Conservation (phyloP, 306 rosid genomes). For the Trifolium subterraneum region DNA sequence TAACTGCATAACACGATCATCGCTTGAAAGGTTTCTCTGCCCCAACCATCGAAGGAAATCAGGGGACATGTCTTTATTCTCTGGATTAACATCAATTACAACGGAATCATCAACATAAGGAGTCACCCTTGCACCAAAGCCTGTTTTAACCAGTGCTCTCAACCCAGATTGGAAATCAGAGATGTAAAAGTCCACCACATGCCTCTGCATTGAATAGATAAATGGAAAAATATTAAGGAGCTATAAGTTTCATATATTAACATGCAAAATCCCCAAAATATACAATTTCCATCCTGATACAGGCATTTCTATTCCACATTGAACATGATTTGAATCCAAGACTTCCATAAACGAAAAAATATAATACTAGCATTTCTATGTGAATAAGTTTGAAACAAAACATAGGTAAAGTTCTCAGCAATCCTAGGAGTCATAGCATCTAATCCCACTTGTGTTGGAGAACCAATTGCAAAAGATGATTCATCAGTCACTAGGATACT, state of each 20-base stretch:
- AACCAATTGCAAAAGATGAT: background rate
- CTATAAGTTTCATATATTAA: background rate
- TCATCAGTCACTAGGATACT: background rate
- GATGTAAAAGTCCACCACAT: slow-evolving; percentile 89
- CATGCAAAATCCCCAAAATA: slow-evolving; percentile 24
- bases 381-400: background rate
- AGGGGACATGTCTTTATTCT: slow-evolving; percentile 80
- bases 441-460: background rate
- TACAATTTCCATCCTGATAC: slow-evolving; percentile 2
- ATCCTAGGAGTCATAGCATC: no score
- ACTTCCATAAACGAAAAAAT: background rate
- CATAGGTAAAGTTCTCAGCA: background rate
- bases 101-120: slow-evolving; percentile 87
- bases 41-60: slow-evolving; percentile 85
- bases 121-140: slow-evolving; percentile 92
- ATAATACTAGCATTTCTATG: background rate
- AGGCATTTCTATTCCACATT: slow-evolving; percentile 18
- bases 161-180: slow-evolving; percentile 97
- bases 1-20: slow-evolving; percentile 81
- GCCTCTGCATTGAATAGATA: slow-evolving; percentile 64
- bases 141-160: slow-evolving; percentile 94
- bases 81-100: slow-evolving; percentile 73
- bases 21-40: slow-evolving; percentile 81
- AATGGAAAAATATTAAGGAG: slow-evolving; percentile 24
- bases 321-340: slow-evolving; percentile 1